Evolutionary conservation across 768 basidiomycete species (phyloP), one percentile per base, ranked within the genome.

Genomic region (Tulasnella calospora): DNA sequence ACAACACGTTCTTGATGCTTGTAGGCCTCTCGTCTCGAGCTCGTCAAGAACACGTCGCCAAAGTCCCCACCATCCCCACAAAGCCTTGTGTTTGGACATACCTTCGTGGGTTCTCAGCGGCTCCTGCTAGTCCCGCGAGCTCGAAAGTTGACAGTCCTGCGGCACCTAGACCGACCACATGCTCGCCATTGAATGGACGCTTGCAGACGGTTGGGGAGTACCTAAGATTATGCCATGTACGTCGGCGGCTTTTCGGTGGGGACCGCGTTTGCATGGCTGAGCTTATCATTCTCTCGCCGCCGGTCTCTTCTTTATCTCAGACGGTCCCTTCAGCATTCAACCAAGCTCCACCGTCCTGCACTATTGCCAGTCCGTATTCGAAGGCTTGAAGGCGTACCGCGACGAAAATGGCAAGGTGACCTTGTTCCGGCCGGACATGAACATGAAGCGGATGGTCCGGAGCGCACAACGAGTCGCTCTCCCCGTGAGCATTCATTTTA

Each of bases 401-500:
- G 91, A 89, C 13, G 88, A 89, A n/a, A 87, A 93, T 78, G 94
- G 94, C 0, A 88, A 89, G 73, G 87, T 90, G 0, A 87, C 92
- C 9, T 84, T 97, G 47, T 98, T 98, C 87, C 87, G 95, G 41
- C 95, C 95, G 0, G 87, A 93, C 40, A 85, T 88, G 83, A 97
- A 97, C 84, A 95, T 96, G 94, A 88, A 88, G 36, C 91, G 96
- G 36, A 88, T 98, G 84, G 86, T 88, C 69, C 86, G 87, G 44
- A 93, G 92, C 30, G 89, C 89, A 0, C 89, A 87, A 1, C 90
- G 79, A 12, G 36, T 75, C 57, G 47, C 92, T 27, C 83, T 84
- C 12, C 44, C 61, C 61, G 61, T 67, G 61, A 67, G 61, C 74
- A 44, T 70, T 51, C 23, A 61, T 13, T n/a, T 75, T 70, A 40